Base-by-base conservation (phyloP, 805 yeast genomes). In the Millerago galiae region DNA sequence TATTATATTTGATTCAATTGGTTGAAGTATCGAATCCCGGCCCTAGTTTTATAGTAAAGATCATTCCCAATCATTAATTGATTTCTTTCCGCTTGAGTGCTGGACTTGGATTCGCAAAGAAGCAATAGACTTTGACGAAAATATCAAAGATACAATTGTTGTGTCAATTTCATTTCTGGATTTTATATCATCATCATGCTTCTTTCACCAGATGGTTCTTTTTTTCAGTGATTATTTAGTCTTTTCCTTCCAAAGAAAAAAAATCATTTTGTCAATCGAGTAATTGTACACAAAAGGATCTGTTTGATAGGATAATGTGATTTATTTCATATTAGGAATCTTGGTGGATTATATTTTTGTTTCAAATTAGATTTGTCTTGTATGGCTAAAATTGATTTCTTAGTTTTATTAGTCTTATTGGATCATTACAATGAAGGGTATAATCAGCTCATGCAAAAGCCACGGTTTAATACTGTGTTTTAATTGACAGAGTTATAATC, bases 261-360 rank as follows among this genome's bases (percentile, higher is more conserved):
- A 54, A 52, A 52, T 48, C 54, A 47, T 42, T 43, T 37, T 46
- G 38, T 45, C 14, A 6, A 38, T 17, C n/a, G 49, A 37, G 46
- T 27, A 17, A 21, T 43, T 53, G 53, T 31, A 14, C 37, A 41
- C 59, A 48, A 40, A 52, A 47, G 51, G 57, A 50, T 43, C 30
- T 33, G 7, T 10, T 15, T 13, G 8, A 17, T 24, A 17, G 14
- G 17, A 14, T 27, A n/a, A n/a, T n/a, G n/a, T n/a, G n/a, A n/a
- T n/a, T n/a, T n/a, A n/a, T n/a, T n/a, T n/a, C n/a, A n/a, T n/a
- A n/a, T n/a, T n/a, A 21, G 24, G 24, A 21, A 9, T 13, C 8
- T 26, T 18, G 37, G 29, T 14, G 31, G 35, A 37, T 31, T 33
- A n/a, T 41, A 14, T n/a, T 26, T 28, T 18, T 9, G 15, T 37